phyloP scores from a whole-genome alignment of 805 yeast genomes.

The Peterozyma toletana region DNA sequence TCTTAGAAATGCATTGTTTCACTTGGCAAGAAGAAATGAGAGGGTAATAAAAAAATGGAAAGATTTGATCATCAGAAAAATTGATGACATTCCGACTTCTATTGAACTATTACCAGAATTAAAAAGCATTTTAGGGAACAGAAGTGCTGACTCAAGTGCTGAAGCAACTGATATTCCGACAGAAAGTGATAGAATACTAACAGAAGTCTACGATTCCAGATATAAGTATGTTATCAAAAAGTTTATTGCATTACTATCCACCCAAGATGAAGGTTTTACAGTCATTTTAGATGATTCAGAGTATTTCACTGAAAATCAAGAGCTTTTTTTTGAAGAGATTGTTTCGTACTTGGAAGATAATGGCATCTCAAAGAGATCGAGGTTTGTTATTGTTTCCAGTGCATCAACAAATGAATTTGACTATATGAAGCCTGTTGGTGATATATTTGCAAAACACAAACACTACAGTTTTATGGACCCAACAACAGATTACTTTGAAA shows the following conservation, averaged over 20 bases:
- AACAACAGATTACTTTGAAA: no score
- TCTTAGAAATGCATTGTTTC: slow-evolving; percentile 27
- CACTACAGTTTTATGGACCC: no score
- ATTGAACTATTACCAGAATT: slow-evolving; percentile 38
- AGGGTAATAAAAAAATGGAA: slow-evolving; percentile 31
- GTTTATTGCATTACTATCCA: slow-evolving; percentile 28
- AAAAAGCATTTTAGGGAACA: slow-evolving; percentile 32
- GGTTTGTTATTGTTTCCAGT: background rate
- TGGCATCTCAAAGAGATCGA: slow-evolving; percentile 6
- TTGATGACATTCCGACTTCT: slow-evolving; percentile 34
- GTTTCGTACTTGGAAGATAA: slow-evolving; percentile 13
- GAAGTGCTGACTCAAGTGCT: slow-evolving; percentile 11
- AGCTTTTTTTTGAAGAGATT: slow-evolving; percentile 22
- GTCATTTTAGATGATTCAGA: slow-evolving; percentile 39
- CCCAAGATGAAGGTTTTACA: slow-evolving; percentile 33
- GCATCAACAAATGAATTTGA: no score
- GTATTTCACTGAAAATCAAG: slow-evolving; percentile 29
- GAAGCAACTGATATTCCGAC: no score
- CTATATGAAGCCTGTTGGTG: no score
- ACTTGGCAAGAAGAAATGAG: slow-evolving; percentile 30
- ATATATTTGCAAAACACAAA: no score
- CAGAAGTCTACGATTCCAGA: slow-evolving; percentile 23
- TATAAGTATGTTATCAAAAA: slow-evolving; percentile 34
- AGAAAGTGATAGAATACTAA: no score
- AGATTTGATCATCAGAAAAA: slow-evolving; percentile 26